These are phyloP conservation scores for Fusarium tjaetaba DNA, from an alignment of 2,329 filamentous ascomycete genomes.

Conservation along the genomic window DNA sequence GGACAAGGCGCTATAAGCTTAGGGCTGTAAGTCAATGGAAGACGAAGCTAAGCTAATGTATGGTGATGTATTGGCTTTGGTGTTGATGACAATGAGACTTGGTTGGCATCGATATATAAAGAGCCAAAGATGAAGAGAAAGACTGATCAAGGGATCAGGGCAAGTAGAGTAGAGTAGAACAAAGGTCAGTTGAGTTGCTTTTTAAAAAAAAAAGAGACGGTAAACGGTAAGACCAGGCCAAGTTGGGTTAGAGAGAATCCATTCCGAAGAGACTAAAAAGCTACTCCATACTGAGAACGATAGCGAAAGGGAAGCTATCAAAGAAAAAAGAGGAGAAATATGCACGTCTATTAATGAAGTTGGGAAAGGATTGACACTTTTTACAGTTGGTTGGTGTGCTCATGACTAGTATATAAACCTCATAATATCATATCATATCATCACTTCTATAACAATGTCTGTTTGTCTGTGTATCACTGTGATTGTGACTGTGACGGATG, in stretches of 20 bases:
- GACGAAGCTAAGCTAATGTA: too few relatives aligned
- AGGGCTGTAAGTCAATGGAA: neutral
- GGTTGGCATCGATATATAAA: neutral
- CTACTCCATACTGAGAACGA: neutral
- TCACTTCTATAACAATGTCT: neutral
- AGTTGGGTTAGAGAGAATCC: slow-evolving; percentile 1
- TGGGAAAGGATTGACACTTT: neutral
- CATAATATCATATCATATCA: neutral
- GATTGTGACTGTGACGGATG: neutral
- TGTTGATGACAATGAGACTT: too few relatives aligned
- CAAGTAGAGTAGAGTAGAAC: neutral
- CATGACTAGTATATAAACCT: neutral
- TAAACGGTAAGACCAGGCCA: slow-evolving; percentile 3
- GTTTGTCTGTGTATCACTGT: neutral
- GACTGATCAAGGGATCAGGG: neutral
- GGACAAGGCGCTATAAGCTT: slow-evolving; percentile 2
- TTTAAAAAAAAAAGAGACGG: slow-evolving; percentile 8
- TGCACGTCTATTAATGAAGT: neutral
- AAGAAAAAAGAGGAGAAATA: slow-evolving; percentile 17
- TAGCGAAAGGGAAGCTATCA: slow-evolving; percentile 9
- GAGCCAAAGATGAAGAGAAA: neutral
- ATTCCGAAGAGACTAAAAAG: neutral
- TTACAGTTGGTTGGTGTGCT: neutral
- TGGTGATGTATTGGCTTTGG: neutral
- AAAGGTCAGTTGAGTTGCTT: neutral